Conservation (phyloP, 192 early-diverging fungal species). For the Umbelopsis sp. region DNA sequence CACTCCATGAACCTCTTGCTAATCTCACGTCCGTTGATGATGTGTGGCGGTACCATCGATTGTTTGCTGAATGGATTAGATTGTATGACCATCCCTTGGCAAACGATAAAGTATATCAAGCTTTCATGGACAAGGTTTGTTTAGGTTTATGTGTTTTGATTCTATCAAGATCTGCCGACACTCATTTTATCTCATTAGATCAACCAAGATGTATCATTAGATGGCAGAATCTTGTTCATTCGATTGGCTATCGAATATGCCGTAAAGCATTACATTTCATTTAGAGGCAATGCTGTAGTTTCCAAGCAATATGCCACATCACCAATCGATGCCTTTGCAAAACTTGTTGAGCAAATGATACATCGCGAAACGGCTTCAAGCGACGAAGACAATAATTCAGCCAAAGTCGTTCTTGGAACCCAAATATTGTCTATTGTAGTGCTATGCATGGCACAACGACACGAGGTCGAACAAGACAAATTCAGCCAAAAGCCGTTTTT, state of each 20-base stretch:
- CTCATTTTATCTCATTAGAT: neutral
- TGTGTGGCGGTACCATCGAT: slow-evolving; percentile 49
- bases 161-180: neutral
- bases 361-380: slow-evolving; percentile 79
- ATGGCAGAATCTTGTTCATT: neutral
- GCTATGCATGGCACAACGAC: slow-evolving; percentile 79
- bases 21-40: neutral
- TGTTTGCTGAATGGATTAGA: slow-evolving; percentile 83
- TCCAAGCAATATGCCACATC: neutral
- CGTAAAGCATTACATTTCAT: neutral
- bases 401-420: slow-evolving; percentile 68
- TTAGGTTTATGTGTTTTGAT: neutral
- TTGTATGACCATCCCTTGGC: slow-evolving; percentile 72
- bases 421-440: slow-evolving; percentile 88
- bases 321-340: slow-evolving; percentile 78
- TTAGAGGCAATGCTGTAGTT: neutral
- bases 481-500: slow-evolving; percentile 94
- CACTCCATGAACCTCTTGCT: neutral
- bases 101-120: slow-evolving; percentile 64
- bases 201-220: slow-evolving; percentile 3
- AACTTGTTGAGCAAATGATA: slow-evolving; percentile 77
- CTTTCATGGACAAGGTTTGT: slow-evolving; percentile 50
- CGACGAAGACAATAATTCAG: slow-evolving; percentile 54
- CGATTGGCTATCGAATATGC: slow-evolving; percentile 5
- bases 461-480: slow-evolving; percentile 69